phyloP scores from a whole-genome alignment of 805 yeast genomes.

The Candida vaughaniae region DNA sequence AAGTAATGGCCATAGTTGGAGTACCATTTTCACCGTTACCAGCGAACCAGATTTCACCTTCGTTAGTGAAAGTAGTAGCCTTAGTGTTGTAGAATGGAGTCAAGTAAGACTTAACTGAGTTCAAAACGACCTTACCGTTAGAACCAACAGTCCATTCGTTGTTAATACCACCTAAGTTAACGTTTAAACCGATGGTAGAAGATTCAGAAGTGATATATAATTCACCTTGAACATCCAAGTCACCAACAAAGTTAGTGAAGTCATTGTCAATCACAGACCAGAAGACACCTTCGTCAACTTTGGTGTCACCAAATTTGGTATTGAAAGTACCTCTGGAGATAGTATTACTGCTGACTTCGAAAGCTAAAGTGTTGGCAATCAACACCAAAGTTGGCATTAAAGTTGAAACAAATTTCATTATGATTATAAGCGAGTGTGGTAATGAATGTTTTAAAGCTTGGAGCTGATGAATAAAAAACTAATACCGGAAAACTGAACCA shows the following conservation, averaged over 20 bases:
- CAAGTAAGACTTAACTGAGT: conserved; percentile 20
- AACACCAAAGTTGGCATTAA: conserved; percentile 15
- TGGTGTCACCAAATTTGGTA: conserved; percentile 19
- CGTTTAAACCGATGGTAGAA: conserved; percentile 18
- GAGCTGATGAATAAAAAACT: neutral
- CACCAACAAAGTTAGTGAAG: conserved; percentile 22
- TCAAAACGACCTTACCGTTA: conserved; percentile 24
- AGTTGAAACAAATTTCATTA: conserved; percentile 12
- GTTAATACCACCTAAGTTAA: conserved; percentile 15
- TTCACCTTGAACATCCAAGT: conserved; percentile 21
- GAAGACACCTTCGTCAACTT: conserved; percentile 22
- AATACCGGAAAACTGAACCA: neutral
- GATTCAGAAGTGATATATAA: conserved; percentile 22
- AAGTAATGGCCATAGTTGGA: conserved; percentile 17
- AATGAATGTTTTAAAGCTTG: conserved; percentile 1
- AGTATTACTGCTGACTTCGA: conserved; percentile 15
- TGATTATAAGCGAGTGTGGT: conserved; percentile 13
- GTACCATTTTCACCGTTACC: conserved; percentile 21
- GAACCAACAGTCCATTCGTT: conserved; percentile 13
- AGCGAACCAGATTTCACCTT: conserved; percentile 26
- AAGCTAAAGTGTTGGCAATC: conserved; percentile 15
- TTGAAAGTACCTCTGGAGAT: conserved; percentile 15
- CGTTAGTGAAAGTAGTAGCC: conserved; percentile 20
- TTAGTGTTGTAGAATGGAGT: conserved; percentile 21
- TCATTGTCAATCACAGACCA: conserved; percentile 28